These are phyloP conservation scores for Aspergillus asperescens DNA, from an alignment of 495 filamentous ascomycete genomes.

Conservation along the genomic window DNA sequence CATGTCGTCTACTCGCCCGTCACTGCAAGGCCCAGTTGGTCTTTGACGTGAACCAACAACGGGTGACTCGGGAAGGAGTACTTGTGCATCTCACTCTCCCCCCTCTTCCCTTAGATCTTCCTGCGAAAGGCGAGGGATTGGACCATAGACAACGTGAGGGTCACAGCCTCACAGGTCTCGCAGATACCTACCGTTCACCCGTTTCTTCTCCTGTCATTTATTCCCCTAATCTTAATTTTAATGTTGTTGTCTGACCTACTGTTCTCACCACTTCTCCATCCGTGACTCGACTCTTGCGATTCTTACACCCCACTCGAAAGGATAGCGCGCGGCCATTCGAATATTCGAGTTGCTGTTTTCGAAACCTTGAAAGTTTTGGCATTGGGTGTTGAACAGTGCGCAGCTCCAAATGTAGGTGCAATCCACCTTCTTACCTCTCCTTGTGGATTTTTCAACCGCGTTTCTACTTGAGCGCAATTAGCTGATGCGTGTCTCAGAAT, in stretches of 20 bases:
- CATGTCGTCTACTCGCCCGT: conserved; percentile 16
- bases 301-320: background rate
- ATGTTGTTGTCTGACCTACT: background rate
- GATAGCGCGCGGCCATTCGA: background rate
- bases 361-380: background rate
- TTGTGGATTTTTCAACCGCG: conserved; percentile 2
- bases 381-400: background rate
- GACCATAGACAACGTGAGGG: conserved; percentile 7
- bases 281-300: background rate
- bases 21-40: conserved; percentile 9
- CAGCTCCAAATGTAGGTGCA: conserved; percentile 8
- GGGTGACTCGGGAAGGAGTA: background rate
- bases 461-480: background rate
- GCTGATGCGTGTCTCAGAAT: conserved; percentile 9
- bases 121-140: conserved; percentile 14
- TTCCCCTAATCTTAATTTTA: background rate
- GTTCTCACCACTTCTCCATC: background rate
- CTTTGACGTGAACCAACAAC: conserved; percentile 16
- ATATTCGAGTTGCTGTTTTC: background rate
- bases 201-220: conserved; percentile 3
- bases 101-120: conserved; percentile 17
- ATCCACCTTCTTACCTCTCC: conserved; percentile 1
- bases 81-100: conserved; percentile 8
- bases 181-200: background rate
- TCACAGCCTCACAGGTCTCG: conserved; percentile 1